Percentiles rank a stretch among this genome's conserved stretches.
These are phyloP conservation scores for Chaetomium cochliodes DNA, from an alignment of 495 filamentous ascomycete genomes.

Conservation along the genomic window DNA sequence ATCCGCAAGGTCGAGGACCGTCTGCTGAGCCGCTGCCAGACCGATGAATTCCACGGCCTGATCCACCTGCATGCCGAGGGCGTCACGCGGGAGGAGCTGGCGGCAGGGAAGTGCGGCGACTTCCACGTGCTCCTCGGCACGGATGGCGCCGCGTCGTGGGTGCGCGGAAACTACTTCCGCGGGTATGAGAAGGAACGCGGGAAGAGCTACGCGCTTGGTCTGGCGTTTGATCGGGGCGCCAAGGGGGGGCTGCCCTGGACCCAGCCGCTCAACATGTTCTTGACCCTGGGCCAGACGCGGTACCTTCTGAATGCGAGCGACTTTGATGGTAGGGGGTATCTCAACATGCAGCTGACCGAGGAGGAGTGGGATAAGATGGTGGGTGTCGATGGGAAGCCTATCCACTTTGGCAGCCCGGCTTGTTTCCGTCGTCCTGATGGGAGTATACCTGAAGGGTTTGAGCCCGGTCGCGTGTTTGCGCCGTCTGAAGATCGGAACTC, in stretches of 20 bases:
- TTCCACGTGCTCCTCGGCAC: conserved; percentile 42
- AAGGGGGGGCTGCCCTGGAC: conserved; percentile 38
- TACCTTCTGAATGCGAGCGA: conserved; percentile 44
- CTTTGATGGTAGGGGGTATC: conserved; percentile 38
- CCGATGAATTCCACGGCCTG: conserved; percentile 34
- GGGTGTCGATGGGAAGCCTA: conserved; percentile 35
- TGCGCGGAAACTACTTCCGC: conserved; percentile 36
- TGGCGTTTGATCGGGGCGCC: conserved; percentile 39
- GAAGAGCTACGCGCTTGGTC: conserved; percentile 38
- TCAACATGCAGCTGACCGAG: conserved; percentile 45
- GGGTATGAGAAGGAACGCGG: conserved; percentile 45
- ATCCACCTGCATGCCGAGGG: conserved; percentile 40
- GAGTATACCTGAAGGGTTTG: conserved; percentile 36
- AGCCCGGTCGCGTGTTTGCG: conserved; percentile 35
- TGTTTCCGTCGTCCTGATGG: conserved; percentile 35
- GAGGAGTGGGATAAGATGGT: conserved; percentile 45
- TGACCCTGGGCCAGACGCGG: conserved; percentile 41
- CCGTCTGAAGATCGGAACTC: conserved; percentile 37
- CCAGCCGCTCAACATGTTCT: conserved; percentile 43
- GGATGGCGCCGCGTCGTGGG: conserved; percentile 41
- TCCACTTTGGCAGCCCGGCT: conserved; percentile 39
- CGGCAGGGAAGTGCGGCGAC: conserved; percentile 37
- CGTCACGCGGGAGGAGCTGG: conserved; percentile 34
- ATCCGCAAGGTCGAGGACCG: conserved; percentile 45
- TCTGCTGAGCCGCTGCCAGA: conserved; percentile 39